phyloP scores from a whole-genome alignment of 2,329 filamentous ascomycete species.

The Aspergillus sp. region DNA sequence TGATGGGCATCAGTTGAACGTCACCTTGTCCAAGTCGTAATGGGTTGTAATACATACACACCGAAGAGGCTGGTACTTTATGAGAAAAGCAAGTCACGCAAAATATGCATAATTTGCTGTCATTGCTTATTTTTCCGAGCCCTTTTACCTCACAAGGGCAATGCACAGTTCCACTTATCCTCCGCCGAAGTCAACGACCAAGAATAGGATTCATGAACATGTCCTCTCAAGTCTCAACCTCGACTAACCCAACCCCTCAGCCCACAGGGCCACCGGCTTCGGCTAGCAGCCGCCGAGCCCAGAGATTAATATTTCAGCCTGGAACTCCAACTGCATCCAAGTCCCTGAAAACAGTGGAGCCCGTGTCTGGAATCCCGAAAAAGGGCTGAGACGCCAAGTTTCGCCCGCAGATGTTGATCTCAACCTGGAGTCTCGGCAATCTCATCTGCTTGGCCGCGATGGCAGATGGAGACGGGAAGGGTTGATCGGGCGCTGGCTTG shows the following conservation, averaged over 20 bases:
- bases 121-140: neutral
- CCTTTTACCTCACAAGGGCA: neutral
- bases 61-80: too few relatives aligned
- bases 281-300: neutral
- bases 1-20: too few relatives aligned
- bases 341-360: neutral
- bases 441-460: neutral
- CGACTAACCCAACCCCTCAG: neutral
- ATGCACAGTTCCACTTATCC: neutral
- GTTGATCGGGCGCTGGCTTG: neutral
- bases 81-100: too few relatives aligned
- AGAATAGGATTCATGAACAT: too few relatives aligned
- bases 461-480: neutral
- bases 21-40: too few relatives aligned
- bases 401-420: constrained; percentile 6
- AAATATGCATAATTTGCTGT: neutral
- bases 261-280: neutral
- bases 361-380: neutral
- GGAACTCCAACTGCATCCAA: neutral
- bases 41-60: too few relatives aligned
- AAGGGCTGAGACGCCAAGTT: constrained; percentile 12
- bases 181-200: too few relatives aligned
- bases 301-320: constrained; percentile 8
- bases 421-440: neutral
- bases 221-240: too few relatives aligned